These are phyloP conservation scores for Diaporthe amygdali DNA, from an alignment of 2,329 filamentous ascomycete genomes.

Conservation along the genomic window DNA sequence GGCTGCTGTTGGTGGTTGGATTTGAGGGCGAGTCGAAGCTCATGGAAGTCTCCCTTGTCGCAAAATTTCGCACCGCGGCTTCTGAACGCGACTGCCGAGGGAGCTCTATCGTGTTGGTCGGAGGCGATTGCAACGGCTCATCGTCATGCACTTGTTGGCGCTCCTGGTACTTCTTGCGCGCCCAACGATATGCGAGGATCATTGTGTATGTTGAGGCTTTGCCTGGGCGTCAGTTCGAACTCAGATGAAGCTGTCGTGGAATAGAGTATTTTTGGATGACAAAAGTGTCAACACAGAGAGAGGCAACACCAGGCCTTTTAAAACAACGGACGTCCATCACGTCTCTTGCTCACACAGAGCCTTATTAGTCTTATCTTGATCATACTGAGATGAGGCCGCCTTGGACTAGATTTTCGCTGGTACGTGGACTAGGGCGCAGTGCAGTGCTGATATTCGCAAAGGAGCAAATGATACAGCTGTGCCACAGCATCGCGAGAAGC, in stretches of 20 bases:
- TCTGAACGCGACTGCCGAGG: background rate
- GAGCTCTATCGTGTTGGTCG: background rate
- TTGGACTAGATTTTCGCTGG: background rate
- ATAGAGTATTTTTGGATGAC: background rate
- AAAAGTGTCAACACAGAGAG: background rate
- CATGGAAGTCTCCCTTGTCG: background rate
- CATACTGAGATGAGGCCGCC: background rate
- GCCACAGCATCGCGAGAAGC: background rate
- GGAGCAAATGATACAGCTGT: conserved; percentile 2
- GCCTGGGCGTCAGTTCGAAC: background rate
- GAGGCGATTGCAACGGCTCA: background rate
- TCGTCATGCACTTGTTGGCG: background rate
- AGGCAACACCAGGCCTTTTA: background rate
- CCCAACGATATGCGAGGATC: conserved; percentile 31
- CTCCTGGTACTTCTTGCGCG: conserved; percentile 29
- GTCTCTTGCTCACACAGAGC: background rate
- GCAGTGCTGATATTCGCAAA: background rate
- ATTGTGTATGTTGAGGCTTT: conserved; percentile 24
- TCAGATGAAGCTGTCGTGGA: too few species aligned
- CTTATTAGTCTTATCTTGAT: background rate
- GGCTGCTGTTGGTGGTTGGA: background rate
- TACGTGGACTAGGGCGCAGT: background rate
- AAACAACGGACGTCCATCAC: background rate
- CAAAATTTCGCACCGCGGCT: background rate
- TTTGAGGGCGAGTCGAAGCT: background rate